Conservation (phyloP, 805 yeast species). For the Kodamaea kakaduensis region DNA sequence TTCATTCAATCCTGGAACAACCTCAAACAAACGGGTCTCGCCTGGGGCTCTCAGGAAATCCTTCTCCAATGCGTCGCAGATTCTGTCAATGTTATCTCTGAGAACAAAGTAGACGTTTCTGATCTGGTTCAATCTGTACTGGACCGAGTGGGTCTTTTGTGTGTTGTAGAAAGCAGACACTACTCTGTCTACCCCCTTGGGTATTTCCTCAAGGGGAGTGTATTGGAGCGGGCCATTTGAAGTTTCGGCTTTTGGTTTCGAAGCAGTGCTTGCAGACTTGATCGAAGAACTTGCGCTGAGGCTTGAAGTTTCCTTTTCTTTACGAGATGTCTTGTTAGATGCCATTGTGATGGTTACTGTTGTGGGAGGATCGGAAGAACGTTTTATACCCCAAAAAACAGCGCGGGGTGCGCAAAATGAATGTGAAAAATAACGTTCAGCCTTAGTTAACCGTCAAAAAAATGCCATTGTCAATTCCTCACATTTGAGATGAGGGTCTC, state of each 20-base stretch:
- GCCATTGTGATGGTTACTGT: slow-evolving; percentile 96
- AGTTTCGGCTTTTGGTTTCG: not conserved
- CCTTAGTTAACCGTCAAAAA: too few species aligned
- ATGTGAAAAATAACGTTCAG: slow-evolving; percentile 5
- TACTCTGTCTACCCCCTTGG: slow-evolving; percentile 41
- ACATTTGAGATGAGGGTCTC: too few species aligned
- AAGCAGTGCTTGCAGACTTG: slow-evolving; percentile 2
- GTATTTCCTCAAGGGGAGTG: slow-evolving; percentile 49
- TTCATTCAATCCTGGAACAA: slow-evolving; percentile 49
- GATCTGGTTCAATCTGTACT: slow-evolving; percentile 57
- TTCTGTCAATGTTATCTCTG: slow-evolving; percentile 49
- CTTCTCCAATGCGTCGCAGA: slow-evolving; percentile 53
- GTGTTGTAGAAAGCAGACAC: slow-evolving; percentile 38
- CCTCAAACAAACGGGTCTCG: slow-evolving; percentile 64
- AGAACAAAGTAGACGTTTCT: slow-evolving; percentile 64
- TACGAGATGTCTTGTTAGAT: slow-evolving; percentile 62
- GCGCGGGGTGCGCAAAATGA: slow-evolving; percentile 7
- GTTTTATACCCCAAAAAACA: slow-evolving; percentile 4
- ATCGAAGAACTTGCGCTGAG: not conserved
- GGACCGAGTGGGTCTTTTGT: slow-evolving; percentile 49
- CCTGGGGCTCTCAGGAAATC: slow-evolving; percentile 65
- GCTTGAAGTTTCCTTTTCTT: slow-evolving; percentile 28
- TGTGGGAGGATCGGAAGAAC: slow-evolving; percentile 50
- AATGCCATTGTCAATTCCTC: too few species aligned
- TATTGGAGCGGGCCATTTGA: slow-evolving; percentile 22